phyloP scores from a whole-genome alignment of 192 early-diverging fungal species.

The Coemansia sp. region DNA sequence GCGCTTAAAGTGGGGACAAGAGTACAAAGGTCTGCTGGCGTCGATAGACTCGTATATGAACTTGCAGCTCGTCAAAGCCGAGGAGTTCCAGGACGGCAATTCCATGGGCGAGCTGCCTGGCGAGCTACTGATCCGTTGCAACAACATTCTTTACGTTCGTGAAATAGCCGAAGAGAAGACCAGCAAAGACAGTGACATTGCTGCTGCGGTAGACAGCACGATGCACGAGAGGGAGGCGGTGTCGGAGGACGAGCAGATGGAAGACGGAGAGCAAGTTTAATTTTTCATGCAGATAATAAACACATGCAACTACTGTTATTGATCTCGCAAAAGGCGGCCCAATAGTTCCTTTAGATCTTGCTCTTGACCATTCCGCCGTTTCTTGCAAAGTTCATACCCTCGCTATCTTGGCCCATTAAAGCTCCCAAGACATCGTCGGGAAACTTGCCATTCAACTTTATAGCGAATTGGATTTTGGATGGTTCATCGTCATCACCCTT shows the following conservation, averaged over 20 bases:
- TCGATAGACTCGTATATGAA: slow-evolving; percentile 99
- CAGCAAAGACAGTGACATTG: not conserved
- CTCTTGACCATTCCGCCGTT: not conserved
- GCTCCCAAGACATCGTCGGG: not conserved
- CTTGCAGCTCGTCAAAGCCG: slow-evolving; percentile 89
- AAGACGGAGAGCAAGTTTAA: slow-evolving; percentile 41
- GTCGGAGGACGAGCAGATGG: slow-evolving; percentile 53
- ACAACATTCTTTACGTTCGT: slow-evolving; percentile 81
- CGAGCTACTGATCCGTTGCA: slow-evolving; percentile 93
- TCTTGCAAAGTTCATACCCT: not conserved
- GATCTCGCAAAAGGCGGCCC: not conserved
- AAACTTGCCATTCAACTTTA: not conserved
- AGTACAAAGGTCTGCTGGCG: slow-evolving; percentile 91
- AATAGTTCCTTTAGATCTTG: not conserved
- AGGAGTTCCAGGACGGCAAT: slow-evolving; percentile 93
- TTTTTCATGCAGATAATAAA: not conserved
- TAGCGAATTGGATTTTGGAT: not conserved
- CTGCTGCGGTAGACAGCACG: not conserved
- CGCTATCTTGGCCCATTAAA: not conserved
- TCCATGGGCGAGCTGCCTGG: slow-evolving; percentile 80
- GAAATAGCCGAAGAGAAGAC: slow-evolving; percentile 55
- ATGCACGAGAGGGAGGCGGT: not conserved
- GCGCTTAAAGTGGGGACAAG: slow-evolving; percentile 98
- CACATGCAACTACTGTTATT: not conserved
- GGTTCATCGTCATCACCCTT: not conserved